Conservation (phyloP, 176 grass and related monocot genomes). For the Cocos nucifera region DNA sequence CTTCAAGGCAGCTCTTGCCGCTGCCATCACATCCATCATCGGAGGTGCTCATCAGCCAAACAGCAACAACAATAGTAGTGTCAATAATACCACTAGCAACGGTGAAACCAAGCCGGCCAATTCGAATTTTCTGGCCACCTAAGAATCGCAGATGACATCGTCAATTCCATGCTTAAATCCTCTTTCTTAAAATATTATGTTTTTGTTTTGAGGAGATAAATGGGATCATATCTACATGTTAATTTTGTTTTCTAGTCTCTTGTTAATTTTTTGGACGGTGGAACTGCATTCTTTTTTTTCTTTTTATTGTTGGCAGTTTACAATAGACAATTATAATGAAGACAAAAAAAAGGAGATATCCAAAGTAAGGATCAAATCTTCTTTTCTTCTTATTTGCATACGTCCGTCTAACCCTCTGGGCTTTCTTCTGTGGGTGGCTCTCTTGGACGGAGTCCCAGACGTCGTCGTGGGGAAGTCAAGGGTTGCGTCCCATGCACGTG, state of each 20-base stretch:
- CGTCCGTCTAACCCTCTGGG: neutral
- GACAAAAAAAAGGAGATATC: no score
- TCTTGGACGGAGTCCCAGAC: slow-evolving; percentile 1
- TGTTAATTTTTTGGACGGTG: no score
- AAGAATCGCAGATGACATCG: slow-evolving; percentile 2
- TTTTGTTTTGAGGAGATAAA: slow-evolving; percentile 27
- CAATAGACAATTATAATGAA: no score
- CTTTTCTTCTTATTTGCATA: no score
- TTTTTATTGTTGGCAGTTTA: no score
- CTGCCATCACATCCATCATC: slow-evolving; percentile 87
- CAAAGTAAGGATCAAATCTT: no score
- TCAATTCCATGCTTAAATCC: no score
- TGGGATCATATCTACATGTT: no score
- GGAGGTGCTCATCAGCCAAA: slow-evolving; percentile 30
- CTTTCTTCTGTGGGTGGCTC: neutral
- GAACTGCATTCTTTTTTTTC: no score
- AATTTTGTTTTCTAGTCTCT: no score
- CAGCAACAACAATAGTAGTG: neutral
- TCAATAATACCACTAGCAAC: slow-evolving; percentile 17
- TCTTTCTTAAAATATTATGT: neutral
- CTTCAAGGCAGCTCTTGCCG: slow-evolving; percentile 72
- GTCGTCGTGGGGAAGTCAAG: neutral
- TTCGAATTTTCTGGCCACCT: no score
- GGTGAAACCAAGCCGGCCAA: slow-evolving; percentile 5
- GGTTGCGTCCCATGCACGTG: slow-evolving; percentile 14